phyloP scores from a whole-genome alignment of 2,329 filamentous ascomycete species.

The Thelonectria olida region DNA sequence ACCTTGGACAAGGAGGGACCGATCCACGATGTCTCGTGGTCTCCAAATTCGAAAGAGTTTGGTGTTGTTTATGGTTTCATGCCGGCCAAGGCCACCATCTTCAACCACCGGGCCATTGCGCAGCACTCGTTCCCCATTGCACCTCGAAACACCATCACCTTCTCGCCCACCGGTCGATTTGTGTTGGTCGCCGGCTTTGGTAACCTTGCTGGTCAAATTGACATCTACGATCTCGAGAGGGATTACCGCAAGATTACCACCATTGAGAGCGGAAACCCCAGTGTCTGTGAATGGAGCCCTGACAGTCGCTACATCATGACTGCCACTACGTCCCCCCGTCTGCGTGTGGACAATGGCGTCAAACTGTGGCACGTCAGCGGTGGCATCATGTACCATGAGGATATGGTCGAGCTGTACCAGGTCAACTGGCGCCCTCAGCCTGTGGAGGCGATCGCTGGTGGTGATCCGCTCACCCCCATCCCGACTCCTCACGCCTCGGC shows the following conservation, averaged over 20 bases:
- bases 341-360: slow-evolving; percentile 96
- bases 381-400: slow-evolving; percentile 91
- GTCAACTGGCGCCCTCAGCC: slow-evolving; percentile 86
- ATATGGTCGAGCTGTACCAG: slow-evolving; percentile 93
- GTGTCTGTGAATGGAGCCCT: slow-evolving; percentile 96
- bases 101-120: slow-evolving; percentile 86
- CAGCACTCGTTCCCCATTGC: slow-evolving; percentile 87
- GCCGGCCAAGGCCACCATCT: slow-evolving; percentile 99
- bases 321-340: slow-evolving; percentile 93
- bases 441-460: slow-evolving; percentile 64
- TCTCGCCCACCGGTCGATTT: slow-evolving; percentile 93
- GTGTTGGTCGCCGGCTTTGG: slow-evolving; percentile 95
- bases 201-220: slow-evolving; percentile 96
- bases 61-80: slow-evolving; percentile 98
- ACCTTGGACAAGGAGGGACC: slow-evolving; percentile 96
- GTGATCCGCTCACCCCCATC: slow-evolving; percentile 77
- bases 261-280: slow-evolving; percentile 94
- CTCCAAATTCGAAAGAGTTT: slow-evolving; percentile 96
- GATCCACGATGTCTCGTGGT: slow-evolving; percentile 99
- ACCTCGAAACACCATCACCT: slow-evolving; percentile 93
- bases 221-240: slow-evolving; percentile 95
- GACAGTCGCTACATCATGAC: slow-evolving; percentile 96
- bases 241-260: slow-evolving; percentile 92
- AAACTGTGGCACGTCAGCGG: slow-evolving; percentile 95
- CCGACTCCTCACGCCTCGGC: slow-evolving; percentile 87